These are phyloP conservation scores for Backusella tarrabulga DNA, from an alignment of 192 early-diverging fungal genomes.

Conservation along the genomic window DNA sequence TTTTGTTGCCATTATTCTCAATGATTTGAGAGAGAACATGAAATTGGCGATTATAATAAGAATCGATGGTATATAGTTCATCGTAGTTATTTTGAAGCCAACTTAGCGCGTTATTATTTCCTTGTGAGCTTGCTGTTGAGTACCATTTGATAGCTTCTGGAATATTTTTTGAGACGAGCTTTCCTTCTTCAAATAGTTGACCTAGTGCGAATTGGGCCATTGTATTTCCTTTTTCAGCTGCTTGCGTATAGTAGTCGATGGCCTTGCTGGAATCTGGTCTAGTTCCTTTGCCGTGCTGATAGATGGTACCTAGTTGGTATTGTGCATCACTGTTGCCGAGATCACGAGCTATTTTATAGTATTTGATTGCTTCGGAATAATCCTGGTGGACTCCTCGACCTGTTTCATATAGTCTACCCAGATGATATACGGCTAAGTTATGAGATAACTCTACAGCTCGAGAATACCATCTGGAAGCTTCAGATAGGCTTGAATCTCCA, in stretches of 20 bases:
- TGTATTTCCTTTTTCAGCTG: not conserved
- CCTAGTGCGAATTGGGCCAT: too few species aligned
- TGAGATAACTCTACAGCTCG: not conserved
- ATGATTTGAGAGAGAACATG: not conserved
- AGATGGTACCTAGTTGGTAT: not conserved
- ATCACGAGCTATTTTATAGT: not conserved
- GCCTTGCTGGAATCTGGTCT: not conserved
- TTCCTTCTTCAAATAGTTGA: too few species aligned
- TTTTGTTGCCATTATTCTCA: too few species aligned
- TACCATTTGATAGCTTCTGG: not conserved
- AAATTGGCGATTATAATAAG: not conserved
- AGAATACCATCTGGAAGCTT: not conserved
- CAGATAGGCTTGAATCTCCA: not conserved
- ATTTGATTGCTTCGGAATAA: not conserved
- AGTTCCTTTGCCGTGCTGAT: not conserved
- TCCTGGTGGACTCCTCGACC: not conserved
- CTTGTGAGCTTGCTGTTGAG: not conserved
- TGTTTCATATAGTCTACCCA: not conserved
- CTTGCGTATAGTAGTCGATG: not conserved
- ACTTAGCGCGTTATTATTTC: not conserved
- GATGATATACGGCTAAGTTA: not conserved
- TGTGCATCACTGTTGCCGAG: not conserved
- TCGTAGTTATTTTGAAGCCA: not conserved
- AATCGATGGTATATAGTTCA: not conserved
- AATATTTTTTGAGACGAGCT: too few species aligned